These are phyloP conservation scores for Mycena vulgaris DNA, from an alignment of 768 basidiomycete genomes.

Conservation along the genomic window DNA sequence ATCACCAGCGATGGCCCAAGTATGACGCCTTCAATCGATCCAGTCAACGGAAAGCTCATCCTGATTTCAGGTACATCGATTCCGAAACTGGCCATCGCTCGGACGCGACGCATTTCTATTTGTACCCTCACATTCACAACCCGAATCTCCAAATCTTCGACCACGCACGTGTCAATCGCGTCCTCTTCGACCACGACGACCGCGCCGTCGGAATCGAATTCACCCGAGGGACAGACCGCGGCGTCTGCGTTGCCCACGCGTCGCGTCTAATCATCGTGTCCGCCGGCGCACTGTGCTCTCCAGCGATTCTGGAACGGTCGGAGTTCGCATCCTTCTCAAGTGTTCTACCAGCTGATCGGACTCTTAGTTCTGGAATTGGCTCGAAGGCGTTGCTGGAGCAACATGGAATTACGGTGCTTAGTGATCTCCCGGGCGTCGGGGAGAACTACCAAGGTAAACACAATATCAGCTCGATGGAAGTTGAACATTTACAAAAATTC, in stretches of 20 bases:
- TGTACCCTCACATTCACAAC: conserved; percentile 62
- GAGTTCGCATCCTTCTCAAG: neutral
- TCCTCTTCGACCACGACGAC: conserved; percentile 62
- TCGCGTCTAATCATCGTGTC: conserved; percentile 65
- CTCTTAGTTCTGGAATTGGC: conserved; percentile 76
- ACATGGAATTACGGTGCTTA: conserved; percentile 61
- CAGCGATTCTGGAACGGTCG: conserved; percentile 62
- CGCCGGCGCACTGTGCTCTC: conserved; percentile 69
- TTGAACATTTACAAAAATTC: neutral
- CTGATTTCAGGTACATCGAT: conserved; percentile 69
- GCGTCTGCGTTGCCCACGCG: conserved; percentile 46
- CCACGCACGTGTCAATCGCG: conserved; percentile 60
- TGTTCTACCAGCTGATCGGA: conserved; percentile 6
- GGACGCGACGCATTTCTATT: conserved; percentile 66
- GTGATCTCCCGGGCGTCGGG: conserved; percentile 62
- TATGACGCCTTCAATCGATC: neutral
- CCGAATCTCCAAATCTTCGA: conserved; percentile 58
- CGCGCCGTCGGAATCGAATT: conserved; percentile 69
- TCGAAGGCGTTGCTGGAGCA: conserved; percentile 59
- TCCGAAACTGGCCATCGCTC: conserved; percentile 68
- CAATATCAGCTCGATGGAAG: neutral
- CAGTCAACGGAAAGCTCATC: neutral
- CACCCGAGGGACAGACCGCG: conserved; percentile 37
- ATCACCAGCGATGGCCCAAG: neutral
- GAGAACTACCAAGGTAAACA: neutral